Evolutionary conservation across 371 early-diverging fungal genomes (phyloP), one percentile per base, ranked within the genome.

Genomic region (Mortierella sp.): DNA sequence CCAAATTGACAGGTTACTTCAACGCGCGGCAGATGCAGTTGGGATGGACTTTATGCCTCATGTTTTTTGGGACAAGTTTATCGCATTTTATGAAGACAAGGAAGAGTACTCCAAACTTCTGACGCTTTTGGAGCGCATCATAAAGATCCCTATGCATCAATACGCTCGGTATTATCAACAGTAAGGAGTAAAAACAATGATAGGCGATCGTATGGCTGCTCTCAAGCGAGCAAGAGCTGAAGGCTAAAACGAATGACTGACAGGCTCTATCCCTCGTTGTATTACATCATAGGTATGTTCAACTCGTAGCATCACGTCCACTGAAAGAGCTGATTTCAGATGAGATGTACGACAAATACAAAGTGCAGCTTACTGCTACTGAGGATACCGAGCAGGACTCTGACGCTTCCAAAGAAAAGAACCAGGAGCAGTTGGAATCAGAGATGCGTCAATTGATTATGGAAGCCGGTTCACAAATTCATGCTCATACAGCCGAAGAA

Each of bases 11-110:
- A 81, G 73, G 45, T 39, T 81, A n/a, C 73, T 81, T 77, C 89
- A 92, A 63, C 89, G 93, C n/a, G 93, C 86, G 24, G 88, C 91
- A 35, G 68, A 76, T 24, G 80, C 83, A 45, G 88, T 91, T 30
- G 93, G 93, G 1, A 63, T 88, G 58, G 93, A 93, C 65, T 93
- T 92, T 74, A 83, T 90, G 64, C 85, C 88, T 26, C 93, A 93
- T 76, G 80, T 88, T 5, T 91, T 93, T 62, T 93, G 92, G 92
- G 93, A 92, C 77, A 92, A 91, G 72, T 93, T 90, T 68, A 78
- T 92, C 64, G 89, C 90, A 11, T 93, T 87, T 77, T 89, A 88
- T 55, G 91, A 92, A 70, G 84, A 72, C 11, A 85, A 85, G 57
- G 64, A 86, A 37, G 83, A 84, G 14, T 67, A 86, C 32, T 68